phyloP scores from a whole-genome alignment of 352 stramenopile genomes.

The Phytophthora crassamura region DNA sequence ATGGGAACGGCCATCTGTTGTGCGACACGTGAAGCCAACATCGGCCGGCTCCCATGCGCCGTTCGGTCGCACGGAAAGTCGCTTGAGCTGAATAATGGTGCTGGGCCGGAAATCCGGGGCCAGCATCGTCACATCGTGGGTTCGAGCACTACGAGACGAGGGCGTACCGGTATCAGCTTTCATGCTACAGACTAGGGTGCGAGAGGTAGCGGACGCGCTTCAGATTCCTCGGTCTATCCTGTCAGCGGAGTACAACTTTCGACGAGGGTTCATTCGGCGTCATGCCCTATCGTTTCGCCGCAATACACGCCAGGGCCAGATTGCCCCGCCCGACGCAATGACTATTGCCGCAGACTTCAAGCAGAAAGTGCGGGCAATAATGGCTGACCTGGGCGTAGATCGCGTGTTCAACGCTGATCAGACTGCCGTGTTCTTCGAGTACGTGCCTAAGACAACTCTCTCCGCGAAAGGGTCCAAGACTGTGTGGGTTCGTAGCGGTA shows the following conservation, averaged over 20 bases:
- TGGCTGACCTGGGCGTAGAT: conserved; percentile 11
- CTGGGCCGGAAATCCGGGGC: no score
- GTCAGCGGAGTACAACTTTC: background rate
- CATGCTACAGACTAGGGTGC: background rate
- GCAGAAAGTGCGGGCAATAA: background rate
- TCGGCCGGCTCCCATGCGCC: no score
- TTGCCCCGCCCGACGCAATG: background rate
- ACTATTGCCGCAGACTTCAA: background rate
- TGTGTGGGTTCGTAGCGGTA: conserved; percentile 30
- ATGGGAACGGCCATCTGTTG: no score
- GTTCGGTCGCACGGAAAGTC: no score
- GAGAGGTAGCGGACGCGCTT: background rate
- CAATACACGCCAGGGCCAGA: conserved; percentile 1
- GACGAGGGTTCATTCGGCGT: background rate
- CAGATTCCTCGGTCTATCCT: background rate
- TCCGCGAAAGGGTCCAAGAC: conserved; percentile 25
- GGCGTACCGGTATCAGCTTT: background rate
- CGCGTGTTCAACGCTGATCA: conserved; percentile 40
- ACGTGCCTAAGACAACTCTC: conserved; percentile 37
- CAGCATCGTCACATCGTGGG: no score
- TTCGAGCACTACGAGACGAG: background rate
- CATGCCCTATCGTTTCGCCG: background rate
- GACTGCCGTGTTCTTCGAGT: conserved; percentile 40
- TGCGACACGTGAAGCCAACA: no score
- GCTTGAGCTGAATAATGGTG: no score